phyloP scores from a whole-genome alignment of 768 basidiomycete genomes.

The Glaciozyma martinii region DNA sequence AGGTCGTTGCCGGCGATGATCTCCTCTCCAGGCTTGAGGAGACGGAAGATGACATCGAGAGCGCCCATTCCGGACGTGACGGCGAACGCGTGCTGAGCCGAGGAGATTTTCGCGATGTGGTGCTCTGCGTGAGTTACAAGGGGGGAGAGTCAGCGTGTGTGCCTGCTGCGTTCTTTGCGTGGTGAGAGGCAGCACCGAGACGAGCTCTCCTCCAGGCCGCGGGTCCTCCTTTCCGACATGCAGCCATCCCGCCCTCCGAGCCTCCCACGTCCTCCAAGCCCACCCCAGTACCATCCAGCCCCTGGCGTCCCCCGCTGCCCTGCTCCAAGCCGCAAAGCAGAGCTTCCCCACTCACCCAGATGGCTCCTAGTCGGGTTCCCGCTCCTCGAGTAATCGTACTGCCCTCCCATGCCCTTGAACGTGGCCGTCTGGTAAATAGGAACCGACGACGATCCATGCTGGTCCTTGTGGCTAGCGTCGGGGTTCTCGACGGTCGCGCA shows the following conservation, averaged over 20 bases:
- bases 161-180: neutral
- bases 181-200: neutral
- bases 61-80: constrained; percentile 98
- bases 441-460: constrained; percentile 84
- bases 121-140: constrained; percentile 57
- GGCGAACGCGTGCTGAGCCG: constrained; percentile 76
- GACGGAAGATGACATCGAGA: constrained; percentile 82
- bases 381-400: constrained; percentile 85
- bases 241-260: neutral
- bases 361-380: constrained; percentile 95
- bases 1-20: constrained; percentile 86
- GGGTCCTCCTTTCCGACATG: neutral
- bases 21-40: constrained; percentile 91
- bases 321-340: too few species aligned
- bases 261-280: neutral
- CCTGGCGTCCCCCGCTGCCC: too few species aligned
- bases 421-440: constrained; percentile 98
- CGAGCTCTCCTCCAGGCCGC: neutral
- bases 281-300: too few species aligned
- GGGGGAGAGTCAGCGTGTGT: neutral
- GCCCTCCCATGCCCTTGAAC: constrained; percentile 81
- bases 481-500: constrained; percentile 81
- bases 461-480: constrained; percentile 67
- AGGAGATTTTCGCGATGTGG: constrained; percentile 93
- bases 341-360: constrained; percentile 55